Evolutionary conservation across 306 rosid genomes (phyloP).

Genomic region (Corylus heterophylla): DNA sequence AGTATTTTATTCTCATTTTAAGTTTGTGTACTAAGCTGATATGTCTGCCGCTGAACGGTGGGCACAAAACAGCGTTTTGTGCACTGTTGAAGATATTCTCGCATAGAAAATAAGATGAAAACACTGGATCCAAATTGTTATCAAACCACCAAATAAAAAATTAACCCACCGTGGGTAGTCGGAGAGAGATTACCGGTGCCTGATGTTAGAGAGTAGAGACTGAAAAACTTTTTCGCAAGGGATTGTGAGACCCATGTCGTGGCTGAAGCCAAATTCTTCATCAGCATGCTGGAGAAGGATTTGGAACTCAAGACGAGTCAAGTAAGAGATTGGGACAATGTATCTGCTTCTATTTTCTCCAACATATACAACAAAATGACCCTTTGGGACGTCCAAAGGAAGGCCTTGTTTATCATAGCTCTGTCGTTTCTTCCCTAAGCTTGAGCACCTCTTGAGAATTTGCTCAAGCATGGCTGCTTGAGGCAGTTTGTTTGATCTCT

Average conservation of each 20-base stretch:
- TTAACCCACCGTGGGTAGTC: too few relatives aligned
- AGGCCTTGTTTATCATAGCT: slow-evolving; percentile 50
- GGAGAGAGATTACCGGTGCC: too few relatives aligned
- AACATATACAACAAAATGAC: slow-evolving; percentile 93
- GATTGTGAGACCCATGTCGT: slow-evolving; percentile 85
- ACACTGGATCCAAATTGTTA: too few relatives aligned
- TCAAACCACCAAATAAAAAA: too few relatives aligned
- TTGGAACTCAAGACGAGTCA: slow-evolving; percentile 77
- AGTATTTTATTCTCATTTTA: too few relatives aligned
- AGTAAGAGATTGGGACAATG: slow-evolving; percentile 74
- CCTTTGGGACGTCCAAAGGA: slow-evolving; percentile 81
- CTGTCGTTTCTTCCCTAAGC: slow-evolving; percentile 62
- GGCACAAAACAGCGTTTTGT: too few relatives aligned
- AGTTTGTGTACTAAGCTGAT: too few relatives aligned
- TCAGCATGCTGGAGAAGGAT: slow-evolving; percentile 77
- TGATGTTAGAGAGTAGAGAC: slow-evolving; percentile 31
- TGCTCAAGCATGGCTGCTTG: slow-evolving; percentile 77
- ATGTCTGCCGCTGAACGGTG: too few relatives aligned
- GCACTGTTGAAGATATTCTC: too few relatives aligned
- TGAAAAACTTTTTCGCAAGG: slow-evolving; percentile 80
- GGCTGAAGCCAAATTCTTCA: slow-evolving; percentile 89
- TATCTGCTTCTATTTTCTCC: slow-evolving; percentile 85
- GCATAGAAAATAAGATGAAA: too few relatives aligned
- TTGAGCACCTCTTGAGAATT: slow-evolving; percentile 83
- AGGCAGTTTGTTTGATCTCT: slow-evolving; percentile 50